Base-by-base conservation (phyloP, 1,139 yeast species). In the Yamadazyma epiphylla region DNA sequence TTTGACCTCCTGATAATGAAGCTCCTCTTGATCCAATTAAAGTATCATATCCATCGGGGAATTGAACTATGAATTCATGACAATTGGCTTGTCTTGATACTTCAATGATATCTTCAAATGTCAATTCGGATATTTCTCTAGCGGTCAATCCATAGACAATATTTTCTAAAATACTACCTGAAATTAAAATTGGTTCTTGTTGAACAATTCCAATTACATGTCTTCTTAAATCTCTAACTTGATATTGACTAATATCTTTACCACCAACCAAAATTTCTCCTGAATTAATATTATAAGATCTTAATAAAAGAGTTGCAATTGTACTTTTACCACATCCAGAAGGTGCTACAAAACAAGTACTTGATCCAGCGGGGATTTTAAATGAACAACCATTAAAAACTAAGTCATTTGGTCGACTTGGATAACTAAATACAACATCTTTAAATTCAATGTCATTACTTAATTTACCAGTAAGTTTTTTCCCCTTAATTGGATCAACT, bases 311-410 rank as follows among this genome's bases (percentile, higher is more conserved):
- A 5, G 87, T 76, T 1, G 89, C 81, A 22, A 88, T 72, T 0
- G 96, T 88, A 4, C 94, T 83, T 51, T 88, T 88, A 13, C 96
- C 96, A 35, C 94, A 80, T 1, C 96, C 96, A 13, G 95, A 84
- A 11, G 91, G 85, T 1, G 96, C 96, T 11, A 87, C 96, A 32
- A 88, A 71, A 49, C 96, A 91, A 5, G 91, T 79, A 36, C 87
- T 85, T 32, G 87, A 80, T 11, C 91, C 88, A 4, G 84, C 74
- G 10, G 67, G 56, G 21, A 88, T 71, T 8, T 58, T 64, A 31
- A 88, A 70, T 23, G 72, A 62, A 46, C 88, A 70, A n/a, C 75
- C 73, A 14, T 77, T 57, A 51, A 89, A 79, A 11, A 89, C 79
- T 27, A 60, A 55, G 31, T 83, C 86, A 35, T 79, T 75, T n/a